These are phyloP conservation scores for Cladorrhinum sp. DNA, from an alignment of 2,329 filamentous ascomycete species.

Conservation along the genomic window DNA sequence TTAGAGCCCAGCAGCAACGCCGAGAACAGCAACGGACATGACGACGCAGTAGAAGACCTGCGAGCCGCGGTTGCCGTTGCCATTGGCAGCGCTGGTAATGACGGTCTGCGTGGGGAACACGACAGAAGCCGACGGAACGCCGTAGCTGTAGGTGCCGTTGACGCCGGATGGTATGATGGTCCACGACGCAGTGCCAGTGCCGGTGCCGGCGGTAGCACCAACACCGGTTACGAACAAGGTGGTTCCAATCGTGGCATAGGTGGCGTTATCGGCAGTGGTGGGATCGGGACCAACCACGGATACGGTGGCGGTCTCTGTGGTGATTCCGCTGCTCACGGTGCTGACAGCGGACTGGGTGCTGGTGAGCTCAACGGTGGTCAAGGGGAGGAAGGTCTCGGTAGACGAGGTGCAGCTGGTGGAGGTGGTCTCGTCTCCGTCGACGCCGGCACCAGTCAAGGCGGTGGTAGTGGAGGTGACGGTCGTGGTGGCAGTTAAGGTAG, in stretches of 20 bases:
- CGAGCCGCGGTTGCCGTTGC: slow-evolving; percentile 4
- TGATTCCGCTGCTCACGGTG: background rate
- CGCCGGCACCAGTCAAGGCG: background rate
- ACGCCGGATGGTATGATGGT: background rate
- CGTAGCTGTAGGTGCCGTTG: slow-evolving; percentile 15
- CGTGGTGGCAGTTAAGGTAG: background rate
- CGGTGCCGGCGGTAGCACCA: background rate
- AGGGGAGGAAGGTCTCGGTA: slow-evolving; percentile 15
- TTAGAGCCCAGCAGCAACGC: background rate
- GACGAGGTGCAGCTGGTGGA: slow-evolving; percentile 7
- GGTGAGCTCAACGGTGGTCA: slow-evolving; percentile 9
- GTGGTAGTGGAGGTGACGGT: background rate
- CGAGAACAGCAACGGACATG: slow-evolving; percentile 1
- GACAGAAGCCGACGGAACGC: slow-evolving; percentile 1
- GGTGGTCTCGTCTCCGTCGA: background rate
- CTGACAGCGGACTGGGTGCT: background rate
- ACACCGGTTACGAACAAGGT: background rate
- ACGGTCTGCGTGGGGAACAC: background rate
- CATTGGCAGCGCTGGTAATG: background rate
- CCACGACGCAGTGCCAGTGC: background rate
- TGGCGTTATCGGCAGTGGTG: background rate
- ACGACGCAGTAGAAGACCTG: slow-evolving; percentile 14
- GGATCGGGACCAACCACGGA: background rate
- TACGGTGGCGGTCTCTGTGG: background rate
- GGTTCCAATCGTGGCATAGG: background rate